Base-by-base conservation (phyloP, 73 alveolate genomes). In the Effrenium voratum region DNA sequence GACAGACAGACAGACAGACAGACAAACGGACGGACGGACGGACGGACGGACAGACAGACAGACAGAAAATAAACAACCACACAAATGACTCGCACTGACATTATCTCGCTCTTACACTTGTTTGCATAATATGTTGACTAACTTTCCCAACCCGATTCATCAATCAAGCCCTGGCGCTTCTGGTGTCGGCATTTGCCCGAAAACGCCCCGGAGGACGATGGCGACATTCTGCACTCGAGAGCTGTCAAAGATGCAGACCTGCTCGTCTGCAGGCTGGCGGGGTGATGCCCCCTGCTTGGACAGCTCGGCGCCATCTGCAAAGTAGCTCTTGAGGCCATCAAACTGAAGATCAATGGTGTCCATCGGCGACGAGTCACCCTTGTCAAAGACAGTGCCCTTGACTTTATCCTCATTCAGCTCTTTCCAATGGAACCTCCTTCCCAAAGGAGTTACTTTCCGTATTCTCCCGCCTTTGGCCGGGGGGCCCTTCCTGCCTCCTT, bases 381-480 rank as follows among this genome's bases (percentile, higher is more conserved):
- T 73, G 75, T 88, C 96, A 44, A 88, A 88, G 40, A 88, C 96
- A 0, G 96, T 88, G 76, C 96, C 96, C 43, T 88, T 88, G 45
- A 88, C 76, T 43, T 70, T 45, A 41, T 88, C 96, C 30, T 85
- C 96, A 47, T 73, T 36, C 36, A 88, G 86, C 41, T 88, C 96
- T 46, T 88, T 88, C 96, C 96, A 88, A 34, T 88, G 96, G 43
- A 88, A 88, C 47, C 96, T 32, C 45, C 96, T 85, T 40, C 96
- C 96, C 86, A 88, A 88, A 44, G 96, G 96, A 16, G 96, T 88
- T 34, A 88, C 96, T 75, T 88, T 88, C 57, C 96, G 96, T 10
- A 88, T 88, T 55, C 96, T 47, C 16, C 96, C 96, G 13, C 96
- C 96, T 73, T 88, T 88, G n/a, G 72, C 86, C 0, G 96, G 86